Conservation (phyloP, 2,329 filamentous ascomycete species). For the Diaporthe humulicola region DNA sequence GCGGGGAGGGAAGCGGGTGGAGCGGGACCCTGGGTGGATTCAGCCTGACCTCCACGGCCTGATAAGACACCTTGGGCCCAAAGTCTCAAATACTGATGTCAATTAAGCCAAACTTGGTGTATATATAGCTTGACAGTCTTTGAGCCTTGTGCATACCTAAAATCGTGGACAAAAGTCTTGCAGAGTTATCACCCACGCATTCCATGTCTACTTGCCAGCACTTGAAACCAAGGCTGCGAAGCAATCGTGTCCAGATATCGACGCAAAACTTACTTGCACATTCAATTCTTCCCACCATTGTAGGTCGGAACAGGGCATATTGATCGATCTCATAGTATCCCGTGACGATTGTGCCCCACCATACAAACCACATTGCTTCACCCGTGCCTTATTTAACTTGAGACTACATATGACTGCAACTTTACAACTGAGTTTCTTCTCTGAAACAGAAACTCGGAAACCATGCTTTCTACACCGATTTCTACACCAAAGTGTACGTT, state of each 20-base stretch:
- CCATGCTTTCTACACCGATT: fast-evolving
- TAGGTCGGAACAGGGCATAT: too few relatives aligned
- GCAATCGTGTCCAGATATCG: too few relatives aligned
- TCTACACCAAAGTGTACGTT: constrained; percentile 45
- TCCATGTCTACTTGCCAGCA: too few relatives aligned
- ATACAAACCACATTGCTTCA: too few relatives aligned
- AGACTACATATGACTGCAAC: not conserved
- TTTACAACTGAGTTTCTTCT: not conserved
- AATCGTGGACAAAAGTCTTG: not conserved
- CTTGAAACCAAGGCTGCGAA: too few relatives aligned
- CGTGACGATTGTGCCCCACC: too few relatives aligned
- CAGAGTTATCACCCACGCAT: not conserved
- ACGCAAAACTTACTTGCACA: too few relatives aligned
- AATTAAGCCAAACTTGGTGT: not conserved
- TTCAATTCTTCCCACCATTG: too few relatives aligned
- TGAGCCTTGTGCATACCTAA: not conserved
- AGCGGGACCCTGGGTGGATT: constrained; percentile 49
- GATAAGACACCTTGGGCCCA: not conserved
- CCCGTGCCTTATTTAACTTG: too few relatives aligned
- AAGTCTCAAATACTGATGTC: not conserved
- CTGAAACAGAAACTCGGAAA: not conserved
- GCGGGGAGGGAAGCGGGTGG: constrained; percentile 51
- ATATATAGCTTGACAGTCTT: not conserved
- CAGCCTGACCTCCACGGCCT: constrained; percentile 44
- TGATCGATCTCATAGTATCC: too few relatives aligned